Base-by-base conservation (phyloP, 225 moss, liverwort and hornwort species). In the Sphagnum tenellum region DNA sequence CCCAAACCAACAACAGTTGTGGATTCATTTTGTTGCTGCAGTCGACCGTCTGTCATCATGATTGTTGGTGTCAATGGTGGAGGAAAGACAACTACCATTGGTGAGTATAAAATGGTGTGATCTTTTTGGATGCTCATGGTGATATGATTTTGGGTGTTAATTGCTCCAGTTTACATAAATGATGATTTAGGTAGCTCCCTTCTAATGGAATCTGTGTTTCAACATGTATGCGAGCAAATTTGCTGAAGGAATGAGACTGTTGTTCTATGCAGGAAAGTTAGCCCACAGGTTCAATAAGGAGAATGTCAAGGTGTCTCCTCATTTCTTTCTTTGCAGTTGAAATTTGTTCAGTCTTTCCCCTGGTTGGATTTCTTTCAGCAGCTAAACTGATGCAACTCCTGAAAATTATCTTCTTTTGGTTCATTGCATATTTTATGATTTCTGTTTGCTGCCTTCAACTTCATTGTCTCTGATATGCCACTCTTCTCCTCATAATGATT, bases 41-140 rank as follows among this genome's bases (percentile, higher is more conserved):
- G 91, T 72, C 85, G 88, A 57, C 96, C 96, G 58, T 88, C 90
- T 29, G 96, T 96, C 47, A 74, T 96, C 10, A 48, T 96, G 89
- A 82, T 96, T 64, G 89, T 92, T 49, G 96, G 96, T 56, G 96
- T 96, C 11, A 96, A 96, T 73, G 96, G 96, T 77, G 96, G 96
- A 65, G 96, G 96, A 46, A 96, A 96, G 78, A 96, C 96, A 9
- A 96, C 96, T 55, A 92, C 89, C 47, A 89, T 96, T 58, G 95
- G 95, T 89, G 75, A 75, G 74, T 66, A 60, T 48, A 68, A 71
- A 64, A 62, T 46, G 52, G 6, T 52, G 52, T 9, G 9, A 2
- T 61, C 9, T 3, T 29, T 11, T 46, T 61, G 12, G 5, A 2
- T 59, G 5, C 11, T 59, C 44, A 10, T 5, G 59, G 59, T 59